phyloP scores from a whole-genome alignment of 345 rosid species.

The Moricandia arvensis region DNA sequence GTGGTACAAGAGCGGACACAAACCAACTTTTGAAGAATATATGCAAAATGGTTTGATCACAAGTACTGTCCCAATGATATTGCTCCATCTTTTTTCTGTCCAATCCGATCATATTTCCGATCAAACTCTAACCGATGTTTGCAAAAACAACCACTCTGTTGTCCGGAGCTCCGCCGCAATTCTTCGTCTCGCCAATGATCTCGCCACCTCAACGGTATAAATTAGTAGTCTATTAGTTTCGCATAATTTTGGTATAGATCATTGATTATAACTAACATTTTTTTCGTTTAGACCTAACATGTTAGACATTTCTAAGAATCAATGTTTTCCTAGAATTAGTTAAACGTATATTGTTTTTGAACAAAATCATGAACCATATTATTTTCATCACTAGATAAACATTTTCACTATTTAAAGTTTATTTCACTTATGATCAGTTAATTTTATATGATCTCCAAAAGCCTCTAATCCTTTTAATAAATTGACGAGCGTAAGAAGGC shows the following conservation, averaged over 20 bases:
- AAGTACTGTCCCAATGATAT: constrained; percentile 14
- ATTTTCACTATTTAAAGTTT: too few relatives aligned
- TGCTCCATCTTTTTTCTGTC: constrained; percentile 18
- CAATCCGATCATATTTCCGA: constrained; percentile 7
- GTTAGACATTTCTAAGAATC: too few relatives aligned
- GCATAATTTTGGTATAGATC: neutral
- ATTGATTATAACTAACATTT: too few relatives aligned
- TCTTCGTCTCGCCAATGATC: constrained; percentile 35
- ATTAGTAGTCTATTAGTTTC: neutral
- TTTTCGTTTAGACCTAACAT: too few relatives aligned
- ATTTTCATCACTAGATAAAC: too few relatives aligned
- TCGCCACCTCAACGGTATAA: constrained; percentile 43
- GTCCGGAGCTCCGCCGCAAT: constrained; percentile 30
- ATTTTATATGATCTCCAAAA: too few relatives aligned
- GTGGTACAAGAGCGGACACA: constrained; percentile 39
- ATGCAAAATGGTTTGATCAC: constrained; percentile 44
- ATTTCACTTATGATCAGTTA: too few relatives aligned
- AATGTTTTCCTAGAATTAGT: too few relatives aligned
- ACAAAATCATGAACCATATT: too few relatives aligned
- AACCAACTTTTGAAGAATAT: constrained; percentile 43
- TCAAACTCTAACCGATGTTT: constrained; percentile 2
- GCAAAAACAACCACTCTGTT: constrained; percentile 2
- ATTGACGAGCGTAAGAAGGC: too few relatives aligned
- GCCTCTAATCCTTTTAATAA: too few relatives aligned
- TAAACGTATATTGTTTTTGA: too few relatives aligned